Percentiles rank a stretch among this genome's conserved stretches.
Conservation (phyloP, 2,329 filamentous ascomycete species). For the Cucurbitaria berberidis region DNA sequence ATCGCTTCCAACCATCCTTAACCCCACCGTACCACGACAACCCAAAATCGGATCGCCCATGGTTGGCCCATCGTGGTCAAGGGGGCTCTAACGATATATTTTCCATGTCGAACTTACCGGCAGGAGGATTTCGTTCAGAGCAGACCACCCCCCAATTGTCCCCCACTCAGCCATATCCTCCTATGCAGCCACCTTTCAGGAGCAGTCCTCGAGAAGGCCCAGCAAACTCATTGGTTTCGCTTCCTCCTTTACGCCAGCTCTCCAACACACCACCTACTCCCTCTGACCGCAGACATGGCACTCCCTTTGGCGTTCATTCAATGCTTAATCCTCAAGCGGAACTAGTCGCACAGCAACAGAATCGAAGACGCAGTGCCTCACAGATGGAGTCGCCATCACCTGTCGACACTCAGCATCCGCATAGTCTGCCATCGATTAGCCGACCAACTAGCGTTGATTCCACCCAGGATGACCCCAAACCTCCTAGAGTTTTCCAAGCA, state of each 20-base stretch:
- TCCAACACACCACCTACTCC: slow-evolving; percentile 46
- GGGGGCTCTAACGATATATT: slow-evolving; percentile 41
- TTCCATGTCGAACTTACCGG: slow-evolving; percentile 36
- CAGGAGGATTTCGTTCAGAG: slow-evolving; percentile 30
- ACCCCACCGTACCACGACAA: slow-evolving; percentile 43
- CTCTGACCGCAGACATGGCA: slow-evolving; percentile 36
- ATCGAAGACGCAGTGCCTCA: slow-evolving; percentile 50
- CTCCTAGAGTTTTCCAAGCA: slow-evolving; percentile 33
- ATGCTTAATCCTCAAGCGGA: slow-evolving; percentile 55
- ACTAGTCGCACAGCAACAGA: slow-evolving; percentile 35
- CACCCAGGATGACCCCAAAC: slow-evolving; percentile 29
- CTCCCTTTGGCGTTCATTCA: slow-evolving; percentile 52
- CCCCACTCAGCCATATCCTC: slow-evolving; percentile 29
- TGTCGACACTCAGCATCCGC: slow-evolving; percentile 45
- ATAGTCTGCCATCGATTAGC: slow-evolving; percentile 44
- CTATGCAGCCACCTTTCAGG: slow-evolving; percentile 36
- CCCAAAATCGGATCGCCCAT: slow-evolving; percentile 43
- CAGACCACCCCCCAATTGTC: slow-evolving; percentile 39
- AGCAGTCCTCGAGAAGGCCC: slow-evolving; percentile 27
- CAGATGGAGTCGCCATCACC: slow-evolving; percentile 53
- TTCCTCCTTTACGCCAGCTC: slow-evolving; percentile 44
- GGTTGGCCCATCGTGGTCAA: slow-evolving; percentile 38
- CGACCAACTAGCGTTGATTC: slow-evolving; percentile 45
- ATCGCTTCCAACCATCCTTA: slow-evolving; percentile 35
- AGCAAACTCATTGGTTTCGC: slow-evolving; percentile 28